These are phyloP conservation scores for Bruguiera hainesii DNA, from an alignment of 441 rosid genomes.

Conservation along the genomic window DNA sequence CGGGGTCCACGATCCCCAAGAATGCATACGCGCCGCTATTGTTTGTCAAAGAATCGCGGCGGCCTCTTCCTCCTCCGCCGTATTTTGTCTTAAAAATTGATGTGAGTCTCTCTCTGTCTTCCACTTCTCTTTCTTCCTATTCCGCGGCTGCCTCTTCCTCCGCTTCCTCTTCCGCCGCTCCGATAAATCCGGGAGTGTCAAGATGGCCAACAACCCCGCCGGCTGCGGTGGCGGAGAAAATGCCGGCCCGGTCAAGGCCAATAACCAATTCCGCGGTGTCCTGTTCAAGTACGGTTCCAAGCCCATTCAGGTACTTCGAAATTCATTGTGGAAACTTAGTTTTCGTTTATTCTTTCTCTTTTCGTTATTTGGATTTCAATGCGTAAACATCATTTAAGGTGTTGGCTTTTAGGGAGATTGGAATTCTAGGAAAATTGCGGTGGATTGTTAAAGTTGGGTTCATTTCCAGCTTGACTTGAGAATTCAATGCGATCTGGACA, in stretches of 20 bases:
- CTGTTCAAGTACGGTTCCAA: conserved; percentile 92
- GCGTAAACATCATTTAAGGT: too few relatives aligned
- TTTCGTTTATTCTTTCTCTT: background rate
- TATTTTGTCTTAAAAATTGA: too few relatives aligned
- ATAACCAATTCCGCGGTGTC: conserved; percentile 87
- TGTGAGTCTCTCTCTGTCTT: conserved; percentile 47
- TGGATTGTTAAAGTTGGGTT: too few relatives aligned
- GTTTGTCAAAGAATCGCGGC: too few relatives aligned
- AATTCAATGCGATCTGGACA: too few relatives aligned
- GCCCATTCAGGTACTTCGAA: conserved; percentile 59
- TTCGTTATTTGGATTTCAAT: background rate
- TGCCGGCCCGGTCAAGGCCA: conserved; percentile 68
- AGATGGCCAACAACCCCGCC: conserved; percentile 34
- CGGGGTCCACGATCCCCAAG: too few relatives aligned
- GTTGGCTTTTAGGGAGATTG: background rate
- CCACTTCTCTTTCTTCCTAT: conserved; percentile 34
- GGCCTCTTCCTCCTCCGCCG: too few relatives aligned
- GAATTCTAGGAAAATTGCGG: background rate
- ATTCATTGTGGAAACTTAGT: background rate
- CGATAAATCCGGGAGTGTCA: conserved; percentile 38
- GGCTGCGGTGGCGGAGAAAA: conserved; percentile 27
- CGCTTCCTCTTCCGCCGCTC: conserved; percentile 40
- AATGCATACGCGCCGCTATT: too few relatives aligned
- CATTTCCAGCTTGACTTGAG: too few relatives aligned
- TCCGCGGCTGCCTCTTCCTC: conserved; percentile 35